Conservation (phyloP, 352 stramenopile genomes). For the Phytopythium mirpurense region DNA sequence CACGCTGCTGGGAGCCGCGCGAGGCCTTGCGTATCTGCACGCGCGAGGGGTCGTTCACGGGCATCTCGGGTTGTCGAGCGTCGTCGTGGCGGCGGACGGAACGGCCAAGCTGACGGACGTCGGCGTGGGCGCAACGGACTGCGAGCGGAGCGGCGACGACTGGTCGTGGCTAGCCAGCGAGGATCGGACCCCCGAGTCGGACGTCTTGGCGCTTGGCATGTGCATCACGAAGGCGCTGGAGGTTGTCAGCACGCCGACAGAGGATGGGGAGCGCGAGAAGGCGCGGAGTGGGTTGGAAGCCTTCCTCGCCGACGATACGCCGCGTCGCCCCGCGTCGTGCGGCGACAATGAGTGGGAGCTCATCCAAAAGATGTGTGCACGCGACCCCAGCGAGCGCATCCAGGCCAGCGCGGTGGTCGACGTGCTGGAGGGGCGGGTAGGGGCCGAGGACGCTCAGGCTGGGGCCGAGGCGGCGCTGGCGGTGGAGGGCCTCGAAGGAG, state of each 20-base stretch:
- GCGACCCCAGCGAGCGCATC: constrained; percentile 16
- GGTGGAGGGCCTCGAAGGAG: background rate
- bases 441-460: background rate
- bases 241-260: constrained; percentile 10
- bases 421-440: background rate
- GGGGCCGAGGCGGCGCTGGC: background rate
- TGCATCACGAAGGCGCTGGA: constrained; percentile 22
- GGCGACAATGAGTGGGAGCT: constrained; percentile 22
- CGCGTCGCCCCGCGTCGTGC: constrained; percentile 11
- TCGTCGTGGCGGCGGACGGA: background rate
- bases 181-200: constrained; percentile 13
- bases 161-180: background rate
- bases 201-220: constrained; percentile 27
- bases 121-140: background rate
- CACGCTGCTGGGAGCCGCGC: background rate
- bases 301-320: constrained; percentile 1
- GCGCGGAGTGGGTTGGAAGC: background rate
- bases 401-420: constrained; percentile 17
- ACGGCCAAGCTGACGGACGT: constrained; percentile 4
- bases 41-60: constrained; percentile 1
- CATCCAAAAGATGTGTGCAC: constrained; percentile 23
- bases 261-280: constrained; percentile 9
- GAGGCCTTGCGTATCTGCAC: background rate
- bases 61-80: background rate
- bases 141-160: background rate